Conservation (phyloP, 352 stramenopile genomes). For the Pythium biforme region DNA sequence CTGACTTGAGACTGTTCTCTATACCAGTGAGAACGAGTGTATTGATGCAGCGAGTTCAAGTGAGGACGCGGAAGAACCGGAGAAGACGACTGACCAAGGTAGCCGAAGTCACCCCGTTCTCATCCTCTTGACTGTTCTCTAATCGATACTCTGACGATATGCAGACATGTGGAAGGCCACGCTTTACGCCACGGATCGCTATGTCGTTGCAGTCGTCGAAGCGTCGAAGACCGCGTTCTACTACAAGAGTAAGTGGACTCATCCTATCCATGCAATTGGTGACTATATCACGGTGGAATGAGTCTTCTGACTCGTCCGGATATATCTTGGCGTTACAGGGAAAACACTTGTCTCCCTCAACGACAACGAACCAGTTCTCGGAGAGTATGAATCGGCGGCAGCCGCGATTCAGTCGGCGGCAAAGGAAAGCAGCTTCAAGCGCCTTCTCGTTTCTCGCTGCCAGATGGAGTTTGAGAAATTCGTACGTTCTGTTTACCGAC, state of each 20-base stretch:
- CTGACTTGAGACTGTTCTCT: background rate
- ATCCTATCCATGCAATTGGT: background rate
- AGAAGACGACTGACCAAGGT: constrained; percentile 19
- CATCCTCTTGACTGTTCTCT: no score
- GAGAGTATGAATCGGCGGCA: constrained; percentile 49
- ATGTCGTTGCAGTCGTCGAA: constrained; percentile 50
- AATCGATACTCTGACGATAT: background rate
- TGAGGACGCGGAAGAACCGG: background rate
- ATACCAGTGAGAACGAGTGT: constrained; percentile 30
- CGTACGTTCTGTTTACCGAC: constrained; percentile 23
- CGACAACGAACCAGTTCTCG: constrained; percentile 65
- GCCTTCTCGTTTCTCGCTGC: constrained; percentile 72
- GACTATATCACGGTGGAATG: background rate
- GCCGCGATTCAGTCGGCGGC: constrained; percentile 44
- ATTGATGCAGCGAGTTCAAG: constrained; percentile 30
- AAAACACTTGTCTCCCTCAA: constrained; percentile 48
- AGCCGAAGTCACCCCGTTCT: background rate
- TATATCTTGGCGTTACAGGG: constrained; percentile 29
- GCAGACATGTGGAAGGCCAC: constrained; percentile 32
- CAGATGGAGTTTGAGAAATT: constrained; percentile 83
- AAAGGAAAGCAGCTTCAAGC: constrained; percentile 66
- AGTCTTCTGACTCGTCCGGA: no score
- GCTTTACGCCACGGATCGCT: constrained; percentile 36
- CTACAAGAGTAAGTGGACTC: constrained; percentile 54
- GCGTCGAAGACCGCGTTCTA: constrained; percentile 46